Conservation (phyloP, 1,284 basidiomycete genomes). For the Boletellus deceptivus region DNA sequence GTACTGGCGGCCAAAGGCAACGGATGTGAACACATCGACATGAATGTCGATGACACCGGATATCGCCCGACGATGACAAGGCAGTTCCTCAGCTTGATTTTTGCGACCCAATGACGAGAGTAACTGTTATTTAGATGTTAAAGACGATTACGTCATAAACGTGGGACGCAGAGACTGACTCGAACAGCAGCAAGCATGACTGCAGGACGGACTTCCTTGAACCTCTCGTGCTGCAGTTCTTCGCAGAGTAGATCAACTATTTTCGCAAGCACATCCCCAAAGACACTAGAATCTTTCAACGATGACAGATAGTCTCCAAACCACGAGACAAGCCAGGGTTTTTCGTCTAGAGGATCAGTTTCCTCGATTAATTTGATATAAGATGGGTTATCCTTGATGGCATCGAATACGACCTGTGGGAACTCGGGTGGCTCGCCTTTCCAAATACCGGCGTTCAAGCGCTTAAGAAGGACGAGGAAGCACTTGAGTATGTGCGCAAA, state of each 20-base stretch:
- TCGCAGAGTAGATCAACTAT: constrained; percentile 71
- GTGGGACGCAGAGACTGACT: constrained; percentile 44
- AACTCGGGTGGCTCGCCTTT: constrained; percentile 61
- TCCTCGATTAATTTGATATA: constrained; percentile 53
- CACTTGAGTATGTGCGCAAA: constrained; percentile 63
- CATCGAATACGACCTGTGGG: constrained; percentile 74
- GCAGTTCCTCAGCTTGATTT: constrained; percentile 32
- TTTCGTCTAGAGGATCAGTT: constrained; percentile 33
- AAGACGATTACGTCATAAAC: constrained; percentile 3
- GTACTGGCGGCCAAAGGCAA: constrained; percentile 56
- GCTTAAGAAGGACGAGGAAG: constrained; percentile 54
- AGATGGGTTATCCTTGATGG: constrained; percentile 75
- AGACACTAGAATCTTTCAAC: constrained; percentile 49
- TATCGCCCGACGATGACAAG: constrained; percentile 32
- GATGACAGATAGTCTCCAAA: constrained; percentile 58
- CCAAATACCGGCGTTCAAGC: constrained; percentile 61
- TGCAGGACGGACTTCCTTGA: constrained; percentile 53
- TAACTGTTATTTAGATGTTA: constrained; percentile 24
- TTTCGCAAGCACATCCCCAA: constrained; percentile 68
- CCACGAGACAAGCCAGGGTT: constrained; percentile 52
- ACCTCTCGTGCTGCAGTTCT: constrained; percentile 74
- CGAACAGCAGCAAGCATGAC: constrained; percentile 58
- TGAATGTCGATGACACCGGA: constrained; percentile 56
- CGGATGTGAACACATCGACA: constrained; percentile 51
- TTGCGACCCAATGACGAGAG: constrained; percentile 32